Base-by-base conservation (phyloP, 2,329 filamentous ascomycete species). In the Cladosporium sp. region DNA sequence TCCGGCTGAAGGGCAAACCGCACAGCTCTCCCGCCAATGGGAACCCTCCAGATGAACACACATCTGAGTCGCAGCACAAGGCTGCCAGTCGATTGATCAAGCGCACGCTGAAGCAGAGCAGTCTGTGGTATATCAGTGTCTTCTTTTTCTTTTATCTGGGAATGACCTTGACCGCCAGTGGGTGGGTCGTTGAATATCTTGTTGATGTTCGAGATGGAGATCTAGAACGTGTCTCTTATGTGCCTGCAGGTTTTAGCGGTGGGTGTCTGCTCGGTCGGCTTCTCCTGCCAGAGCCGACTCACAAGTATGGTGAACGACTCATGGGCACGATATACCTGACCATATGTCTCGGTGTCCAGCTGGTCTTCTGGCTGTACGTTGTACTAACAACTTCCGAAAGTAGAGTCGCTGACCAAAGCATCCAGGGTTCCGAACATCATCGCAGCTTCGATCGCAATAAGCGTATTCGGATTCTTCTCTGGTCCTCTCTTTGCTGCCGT, bases 101-200 rank as follows among this genome's bases (percentile, higher is more conserved):
- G 37, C 74, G 76, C 8, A 80, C 84, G 0, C 67, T 87, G 0
- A 76, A 72, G 16, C 79, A 74, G 1, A 82, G 78, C 18, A 80
- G 79, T 3, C 77, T 89, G 3, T 89, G 86, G 84, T 72, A 87
- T 0, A 72, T 89, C 2, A 86, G 86, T 58, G 63, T 87, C 1
- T 89, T 88, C 73, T 89, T 86, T 76, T 89, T 89, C 76, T 88
- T 89, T 73, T 84, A 85, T 61, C 78, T 89, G 0, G 87, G 88
- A 0, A 83, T 81, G 0, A 73, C 72, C 1, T 81, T 87, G 2
- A 89, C 87, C 0, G 83, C 85, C 12, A 80, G 80, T 74, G 86
- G 88, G 1, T 90, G 87, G 88, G 83, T 89, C 0, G 87, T 89
- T 1, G 86, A 89, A 68, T 90, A 87, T 64, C 80, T 90, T 3